A percentile compares a stretch with the other conserved stretches of the same genome.
Evolutionary conservation across 148 eudicot species (phyloP).

Genomic region (Pharnaceum exiguum): DNA sequence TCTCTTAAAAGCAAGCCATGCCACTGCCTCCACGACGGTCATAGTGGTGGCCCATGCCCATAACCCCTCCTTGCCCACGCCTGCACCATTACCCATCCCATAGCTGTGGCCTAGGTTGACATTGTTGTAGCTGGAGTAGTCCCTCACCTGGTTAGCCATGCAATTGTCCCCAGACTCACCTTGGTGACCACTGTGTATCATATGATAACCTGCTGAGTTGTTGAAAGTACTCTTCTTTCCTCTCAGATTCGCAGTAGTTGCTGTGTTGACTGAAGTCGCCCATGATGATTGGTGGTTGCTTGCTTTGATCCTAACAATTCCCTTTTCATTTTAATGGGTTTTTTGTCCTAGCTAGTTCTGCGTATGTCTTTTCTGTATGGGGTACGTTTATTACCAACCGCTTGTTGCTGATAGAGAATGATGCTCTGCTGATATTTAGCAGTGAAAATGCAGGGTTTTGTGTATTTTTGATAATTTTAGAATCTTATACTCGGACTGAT

Average conservation of each 20-base stretch:
- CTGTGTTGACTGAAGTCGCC: conserved; percentile 24
- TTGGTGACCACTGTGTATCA: conserved; percentile 10
- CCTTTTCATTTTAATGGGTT: not conserved
- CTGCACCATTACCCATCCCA: not conserved
- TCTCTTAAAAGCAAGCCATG: too few species aligned
- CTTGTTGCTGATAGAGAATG: too few species aligned
- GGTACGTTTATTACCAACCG: too few species aligned
- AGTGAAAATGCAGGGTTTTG: too few species aligned
- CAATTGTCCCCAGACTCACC: conserved; percentile 9
- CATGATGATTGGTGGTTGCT: not conserved
- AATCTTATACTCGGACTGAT: too few species aligned
- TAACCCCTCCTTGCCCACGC: too few species aligned
- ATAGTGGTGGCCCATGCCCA: conserved; percentile 11
- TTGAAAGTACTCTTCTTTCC: conserved; percentile 9
- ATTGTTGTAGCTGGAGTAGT: conserved; percentile 20
- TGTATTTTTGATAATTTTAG: too few species aligned
- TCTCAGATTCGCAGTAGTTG: conserved; percentile 20
- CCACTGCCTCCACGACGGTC: conserved; percentile 9
- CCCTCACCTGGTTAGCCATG: conserved; percentile 12
- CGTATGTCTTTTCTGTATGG: too few species aligned
- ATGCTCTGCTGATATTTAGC: too few species aligned
- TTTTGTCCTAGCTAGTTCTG: too few species aligned
- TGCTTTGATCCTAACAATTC: not conserved
- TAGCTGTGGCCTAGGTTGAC: conserved; percentile 8
- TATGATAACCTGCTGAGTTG: conserved; percentile 18